phyloP scores from a whole-genome alignment of 345 rosid species.

The Linum trigynum region DNA sequence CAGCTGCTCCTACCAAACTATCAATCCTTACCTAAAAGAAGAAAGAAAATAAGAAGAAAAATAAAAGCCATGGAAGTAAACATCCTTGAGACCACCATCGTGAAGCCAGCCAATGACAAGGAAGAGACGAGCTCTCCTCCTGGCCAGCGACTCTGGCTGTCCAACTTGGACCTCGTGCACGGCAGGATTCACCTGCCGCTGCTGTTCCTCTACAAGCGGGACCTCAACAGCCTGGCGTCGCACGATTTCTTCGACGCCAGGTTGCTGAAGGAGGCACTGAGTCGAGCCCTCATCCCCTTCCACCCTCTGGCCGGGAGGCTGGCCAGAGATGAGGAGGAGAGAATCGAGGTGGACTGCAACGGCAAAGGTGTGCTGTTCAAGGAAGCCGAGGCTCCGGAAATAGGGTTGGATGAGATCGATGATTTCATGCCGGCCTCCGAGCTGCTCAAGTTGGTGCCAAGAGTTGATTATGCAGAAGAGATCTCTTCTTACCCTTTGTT shows the following conservation, averaged over 20 bases:
- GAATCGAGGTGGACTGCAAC: constrained; percentile 13
- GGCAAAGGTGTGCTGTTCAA: constrained; percentile 4
- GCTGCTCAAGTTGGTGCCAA: constrained; percentile 6
- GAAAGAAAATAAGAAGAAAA: too few species aligned
- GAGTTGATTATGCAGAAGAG: background rate
- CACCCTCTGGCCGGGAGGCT: constrained; percentile 19
- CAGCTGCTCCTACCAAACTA: too few species aligned
- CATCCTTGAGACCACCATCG: too few species aligned
- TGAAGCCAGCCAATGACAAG: too few species aligned
- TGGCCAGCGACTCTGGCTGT: constrained; percentile 19
- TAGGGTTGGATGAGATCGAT: background rate
- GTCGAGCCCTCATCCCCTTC: constrained; percentile 6
- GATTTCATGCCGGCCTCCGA: background rate
- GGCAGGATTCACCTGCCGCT: constrained; percentile 16
- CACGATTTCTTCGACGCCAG: background rate
- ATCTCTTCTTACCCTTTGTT: constrained; percentile 7
- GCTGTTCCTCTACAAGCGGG: constrained; percentile 20
- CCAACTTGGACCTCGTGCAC: constrained; percentile 26
- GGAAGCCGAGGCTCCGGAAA: constrained; percentile 9
- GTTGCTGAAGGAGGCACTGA: constrained; percentile 12
- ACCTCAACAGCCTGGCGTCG: background rate
- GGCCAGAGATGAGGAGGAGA: background rate
- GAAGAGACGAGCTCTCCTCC: too few species aligned
- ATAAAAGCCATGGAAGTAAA: too few species aligned
- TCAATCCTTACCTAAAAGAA: too few species aligned